Percentiles rank a stretch among this genome's conserved stretches.
Evolutionary conservation across 2,329 filamentous ascomycete genomes (phyloP).

Genomic region (Microcyclosporella mali): DNA sequence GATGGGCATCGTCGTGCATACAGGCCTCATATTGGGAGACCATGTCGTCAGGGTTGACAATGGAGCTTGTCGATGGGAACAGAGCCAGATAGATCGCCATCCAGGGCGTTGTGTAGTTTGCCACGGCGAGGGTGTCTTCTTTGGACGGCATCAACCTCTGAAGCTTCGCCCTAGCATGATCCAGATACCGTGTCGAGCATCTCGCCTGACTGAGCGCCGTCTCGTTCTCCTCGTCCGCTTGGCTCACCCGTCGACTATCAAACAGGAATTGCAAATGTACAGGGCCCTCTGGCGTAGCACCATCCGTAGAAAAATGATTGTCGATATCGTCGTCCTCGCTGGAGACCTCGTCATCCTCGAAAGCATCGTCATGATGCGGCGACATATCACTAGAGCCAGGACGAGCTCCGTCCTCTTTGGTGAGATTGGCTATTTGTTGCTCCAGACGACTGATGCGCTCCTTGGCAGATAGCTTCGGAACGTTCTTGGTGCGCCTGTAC

Average conservation of each 20-base stretch:
- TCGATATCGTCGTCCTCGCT: constrained; percentile 3
- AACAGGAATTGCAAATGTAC: constrained; percentile 29
- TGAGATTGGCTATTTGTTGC: constrained; percentile 7
- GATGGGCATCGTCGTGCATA: constrained; percentile 15
- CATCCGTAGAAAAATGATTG: constrained; percentile 2
- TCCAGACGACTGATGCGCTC: constrained; percentile 15
- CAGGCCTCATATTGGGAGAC: constrained; percentile 25
- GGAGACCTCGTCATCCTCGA: background rate
- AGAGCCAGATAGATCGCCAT: constrained; percentile 19
- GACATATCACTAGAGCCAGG: too few relatives aligned
- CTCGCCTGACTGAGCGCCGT: constrained; percentile 2
- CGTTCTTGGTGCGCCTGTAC: constrained; percentile 1
- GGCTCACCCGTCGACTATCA: constrained; percentile 27
- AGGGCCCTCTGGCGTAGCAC: constrained; percentile 20
- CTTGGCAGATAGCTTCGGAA: constrained; percentile 15
- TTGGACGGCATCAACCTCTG: constrained; percentile 22
- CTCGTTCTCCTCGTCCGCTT: constrained; percentile 6
- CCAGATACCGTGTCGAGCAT: constrained; percentile 13
- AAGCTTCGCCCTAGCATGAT: constrained; percentile 18
- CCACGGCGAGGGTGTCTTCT: constrained; percentile 5
- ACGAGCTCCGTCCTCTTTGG: background rate
- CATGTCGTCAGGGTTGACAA: constrained; percentile 20
- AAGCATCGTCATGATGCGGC: too few relatives aligned
- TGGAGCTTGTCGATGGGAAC: constrained; percentile 19
- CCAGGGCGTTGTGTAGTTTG: constrained; percentile 1